phyloP scores from a whole-genome alignment of 768 basidiomycete genomes.

The Chalciporus sphaerocephalus region DNA sequence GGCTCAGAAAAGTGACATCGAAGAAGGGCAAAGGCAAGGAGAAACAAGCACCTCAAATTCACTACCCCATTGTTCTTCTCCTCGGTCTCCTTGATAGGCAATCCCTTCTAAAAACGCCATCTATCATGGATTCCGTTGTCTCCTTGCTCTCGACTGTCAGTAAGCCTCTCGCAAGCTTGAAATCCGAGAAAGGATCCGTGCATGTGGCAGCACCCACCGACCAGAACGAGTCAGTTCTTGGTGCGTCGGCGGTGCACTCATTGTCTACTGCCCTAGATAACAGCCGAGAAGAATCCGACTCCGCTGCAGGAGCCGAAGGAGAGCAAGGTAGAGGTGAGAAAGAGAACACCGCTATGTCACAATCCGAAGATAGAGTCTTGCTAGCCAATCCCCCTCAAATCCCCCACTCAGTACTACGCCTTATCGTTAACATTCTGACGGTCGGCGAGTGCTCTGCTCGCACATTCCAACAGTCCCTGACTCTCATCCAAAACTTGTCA shows the following conservation, averaged over 20 bases:
- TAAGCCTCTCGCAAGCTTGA: constrained; percentile 68
- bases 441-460: constrained; percentile 92
- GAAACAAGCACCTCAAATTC: constrained; percentile 71
- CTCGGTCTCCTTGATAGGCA: constrained; percentile 86
- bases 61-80: constrained; percentile 88
- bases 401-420: constrained; percentile 76
- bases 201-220: constrained; percentile 18
- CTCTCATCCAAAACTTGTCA: constrained; percentile 89
- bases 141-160: constrained; percentile 85
- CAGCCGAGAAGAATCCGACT: constrained; percentile 13
- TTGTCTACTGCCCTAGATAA: constrained; percentile 8
- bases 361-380: constrained; percentile 42
- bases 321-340: constrained; percentile 24
- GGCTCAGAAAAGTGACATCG: constrained; percentile 59
- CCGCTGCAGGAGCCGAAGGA: constrained; percentile 11
- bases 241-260: constrained; percentile 3
- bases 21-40: constrained; percentile 98
- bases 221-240: constrained; percentile 13
- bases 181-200: constrained; percentile 39
- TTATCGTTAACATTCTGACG: constrained; percentile 97
- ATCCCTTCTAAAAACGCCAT: constrained; percentile 77
- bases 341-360: constrained; percentile 16
- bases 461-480: constrained; percentile 92
- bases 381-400: constrained; percentile 78
- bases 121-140: constrained; percentile 92